A percentile compares a stretch with the other conserved stretches of the same genome.
These are phyloP conservation scores for Dioszegia aurantiaca DNA, from an alignment of 768 basidiomycete species.

Conservation along the genomic window DNA sequence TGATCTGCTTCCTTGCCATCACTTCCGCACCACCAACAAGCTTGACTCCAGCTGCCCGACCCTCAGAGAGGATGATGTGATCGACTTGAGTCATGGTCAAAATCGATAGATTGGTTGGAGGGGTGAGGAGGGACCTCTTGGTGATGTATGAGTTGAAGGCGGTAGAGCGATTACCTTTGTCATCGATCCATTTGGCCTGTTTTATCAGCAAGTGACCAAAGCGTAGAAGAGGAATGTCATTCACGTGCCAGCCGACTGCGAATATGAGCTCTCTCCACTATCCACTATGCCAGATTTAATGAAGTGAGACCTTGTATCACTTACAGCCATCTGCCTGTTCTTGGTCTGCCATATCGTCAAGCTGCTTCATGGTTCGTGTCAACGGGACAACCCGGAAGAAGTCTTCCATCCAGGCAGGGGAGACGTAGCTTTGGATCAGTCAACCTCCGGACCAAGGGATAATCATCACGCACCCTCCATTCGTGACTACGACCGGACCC, in stretches of 20 bases:
- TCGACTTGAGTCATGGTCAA: slow-evolving; percentile 16
- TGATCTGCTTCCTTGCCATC: slow-evolving; percentile 36
- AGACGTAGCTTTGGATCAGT: slow-evolving; percentile 5
- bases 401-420: slow-evolving; percentile 3
- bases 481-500: slow-evolving; percentile 15
- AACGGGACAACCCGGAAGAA: slow-evolving; percentile 7
- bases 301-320: neutral
- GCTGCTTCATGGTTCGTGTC: slow-evolving; percentile 11
- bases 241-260: slow-evolving; percentile 2
- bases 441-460: neutral
- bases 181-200: slow-evolving; percentile 25
- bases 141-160: slow-evolving; percentile 17
- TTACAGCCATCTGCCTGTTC: slow-evolving; percentile 21
- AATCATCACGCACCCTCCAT: slow-evolving; percentile 20
- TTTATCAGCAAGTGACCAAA: too few species aligned
- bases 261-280: neutral
- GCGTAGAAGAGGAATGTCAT: neutral
- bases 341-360: slow-evolving; percentile 20
- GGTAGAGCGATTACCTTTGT: slow-evolving; percentile 19
- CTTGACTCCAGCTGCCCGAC: slow-evolving; percentile 14
- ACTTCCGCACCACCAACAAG: slow-evolving; percentile 11
- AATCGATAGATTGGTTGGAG: slow-evolving; percentile 13
- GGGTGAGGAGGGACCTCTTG: neutral
- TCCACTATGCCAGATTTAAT: too few species aligned
- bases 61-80: slow-evolving; percentile 5